Evolutionary conservation across 208 protist genomes (phyloP), one percentile per base, ranked within the genome.

Genomic region (Endotrypanum monterogeii): DNA sequence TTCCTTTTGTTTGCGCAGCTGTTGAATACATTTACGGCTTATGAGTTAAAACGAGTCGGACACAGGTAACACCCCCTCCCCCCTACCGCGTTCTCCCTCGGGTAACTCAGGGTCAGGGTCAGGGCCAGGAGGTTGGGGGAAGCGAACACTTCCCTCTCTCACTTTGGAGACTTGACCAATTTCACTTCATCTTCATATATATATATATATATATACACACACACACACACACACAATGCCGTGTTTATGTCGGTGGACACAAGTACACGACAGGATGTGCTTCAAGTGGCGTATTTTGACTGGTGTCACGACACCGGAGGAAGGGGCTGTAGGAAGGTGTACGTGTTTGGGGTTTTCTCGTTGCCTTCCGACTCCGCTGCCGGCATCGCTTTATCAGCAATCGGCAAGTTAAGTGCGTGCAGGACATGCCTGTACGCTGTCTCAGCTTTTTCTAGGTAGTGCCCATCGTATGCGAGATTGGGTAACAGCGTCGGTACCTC

Each of bases 401-500:
- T 20, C 46, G 52, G 32, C 4, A 74, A 35, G 25, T 67, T 74
- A 20, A 94, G 83, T 9, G 69, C 63, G 25, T 9, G 50, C 7
- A 92, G 50, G 65, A 94, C 84, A 0, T 1, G 28, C n/a, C 79
- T 76, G 67, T 89, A 92, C 25, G 80, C 89, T 30, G 46, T 44
- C 58, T 73, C 71, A 8, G 90, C 87, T 9, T 50, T 62, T 28
- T 81, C 46, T 57, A 93, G 2, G 78, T 90, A 90, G 46, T 85
- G 80, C 0, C 86, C 82, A 70, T 90, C 88, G 74, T 95, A 81
- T 39, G 88, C 72, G 20, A 88, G 66, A 73, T 87, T 88, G 3
- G 76, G 74, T 65, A 84, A 81, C 39, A 95, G 73, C n/a, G 87
- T 83, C n/a, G 84, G 85, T 39, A 95, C 80, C 6, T 71, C 35